Evolutionary conservation across 2,329 filamentous ascomycete genomes (phyloP).

Genomic region (Fusarium humuli): DNA sequence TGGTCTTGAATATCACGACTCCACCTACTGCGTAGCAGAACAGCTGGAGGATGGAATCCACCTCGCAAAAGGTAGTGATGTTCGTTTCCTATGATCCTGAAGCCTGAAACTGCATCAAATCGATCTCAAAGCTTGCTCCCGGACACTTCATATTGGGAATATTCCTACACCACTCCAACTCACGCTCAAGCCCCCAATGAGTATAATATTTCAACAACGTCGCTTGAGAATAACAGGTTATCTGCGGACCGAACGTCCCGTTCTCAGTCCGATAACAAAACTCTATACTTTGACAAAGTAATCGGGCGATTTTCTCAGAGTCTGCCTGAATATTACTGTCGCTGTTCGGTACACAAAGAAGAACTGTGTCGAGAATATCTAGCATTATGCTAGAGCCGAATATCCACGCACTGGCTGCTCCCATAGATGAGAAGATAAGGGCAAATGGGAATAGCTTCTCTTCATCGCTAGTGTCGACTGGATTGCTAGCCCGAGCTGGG

Average conservation of each 20-base stretch:
- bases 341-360: not conserved
- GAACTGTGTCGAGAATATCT: not conserved
- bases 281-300: slow-evolving; percentile 13
- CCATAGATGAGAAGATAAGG: not conserved
- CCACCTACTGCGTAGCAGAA: no score
- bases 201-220: not conserved
- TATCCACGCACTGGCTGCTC: not conserved
- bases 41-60: no score
- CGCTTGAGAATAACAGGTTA: slow-evolving; percentile 13
- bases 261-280: slow-evolving; percentile 16
- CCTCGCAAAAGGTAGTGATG: no score
- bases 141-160: not conserved
- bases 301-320: not conserved
- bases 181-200: not conserved
- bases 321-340: rapidly evolving
- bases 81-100: not conserved
- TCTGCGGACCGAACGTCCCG: slow-evolving; percentile 15
- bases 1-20: not conserved
- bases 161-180: slow-evolving; percentile 1
- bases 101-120: slow-evolving; percentile 7
- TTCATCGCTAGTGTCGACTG: not conserved
- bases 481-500: slow-evolving; percentile 1
- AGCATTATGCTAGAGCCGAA: slow-evolving; percentile 1
- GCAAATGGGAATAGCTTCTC: slow-evolving; percentile 15
- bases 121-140: slow-evolving; percentile 1